Evolutionary conservation across 495 filamentous ascomycete genomes (phyloP), one percentile per base, ranked within the genome.

Genomic region (Penicillium paxilli): DNA sequence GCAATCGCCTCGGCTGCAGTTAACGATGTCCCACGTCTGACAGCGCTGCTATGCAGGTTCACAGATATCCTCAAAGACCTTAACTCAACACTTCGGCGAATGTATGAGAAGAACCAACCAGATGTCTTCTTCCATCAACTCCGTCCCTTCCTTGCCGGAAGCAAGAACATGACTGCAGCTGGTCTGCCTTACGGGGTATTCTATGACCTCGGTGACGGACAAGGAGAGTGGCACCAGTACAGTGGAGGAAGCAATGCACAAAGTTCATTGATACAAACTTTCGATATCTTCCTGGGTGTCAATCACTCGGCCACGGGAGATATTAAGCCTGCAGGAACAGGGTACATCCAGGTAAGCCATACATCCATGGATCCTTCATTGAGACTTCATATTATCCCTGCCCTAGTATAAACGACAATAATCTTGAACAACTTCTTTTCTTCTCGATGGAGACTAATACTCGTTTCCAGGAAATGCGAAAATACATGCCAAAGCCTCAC

Each of bases 401-500:
- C n/a, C n/a, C n/a, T n/a, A n/a, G n/a, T n/a, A n/a, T n/a, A n/a
- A n/a, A n/a, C n/a, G n/a, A n/a, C n/a, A n/a, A n/a, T n/a, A n/a
- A n/a, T n/a, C n/a, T n/a, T n/a, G n/a, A n/a, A n/a, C n/a, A n/a
- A n/a, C n/a, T n/a, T n/a, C n/a, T n/a, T n/a, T n/a, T n/a, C n/a
- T n/a, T n/a, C n/a, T n/a, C n/a, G n/a, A n/a, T n/a, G n/a, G n/a
- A n/a, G n/a, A 28, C 26, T 28, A 28, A 28, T 11, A 28, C 5
- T 28, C 5, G 11, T 28, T 28, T 28, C 0, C 24, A 88, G 71
- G 90, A 96, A 60, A 98, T 98, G 94, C 87, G 94, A 30, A 82
- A 80, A 22, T 98, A 98, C 71, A 98, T 98, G 94, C 94, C 94
- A 9, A 93, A 90, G 0, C 84, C 91, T 0, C 94, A 98, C 58